Conservation (phyloP, 2,329 filamentous ascomycete species). For the Massarina eburnea region DNA sequence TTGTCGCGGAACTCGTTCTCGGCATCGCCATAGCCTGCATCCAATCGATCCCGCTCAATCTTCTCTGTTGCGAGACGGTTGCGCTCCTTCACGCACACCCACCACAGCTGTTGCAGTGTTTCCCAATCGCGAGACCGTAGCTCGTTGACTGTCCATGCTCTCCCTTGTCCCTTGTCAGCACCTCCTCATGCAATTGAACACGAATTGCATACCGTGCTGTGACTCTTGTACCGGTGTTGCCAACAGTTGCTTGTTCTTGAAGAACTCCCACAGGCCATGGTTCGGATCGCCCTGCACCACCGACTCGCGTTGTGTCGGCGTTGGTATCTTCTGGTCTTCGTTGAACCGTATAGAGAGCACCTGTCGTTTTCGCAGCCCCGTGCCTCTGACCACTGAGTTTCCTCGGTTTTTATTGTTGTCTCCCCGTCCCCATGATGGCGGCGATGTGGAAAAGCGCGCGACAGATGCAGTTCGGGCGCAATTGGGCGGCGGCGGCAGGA, state of each 20-base stretch:
- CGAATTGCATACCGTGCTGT: slow-evolving; percentile 60
- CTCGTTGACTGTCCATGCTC: slow-evolving; percentile 83
- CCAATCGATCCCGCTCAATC: slow-evolving; percentile 66
- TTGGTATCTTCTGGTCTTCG: slow-evolving; percentile 60
- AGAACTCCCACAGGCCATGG: slow-evolving; percentile 93
- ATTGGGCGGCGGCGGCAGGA: slow-evolving; percentile 28
- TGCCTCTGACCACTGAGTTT: slow-evolving; percentile 76
- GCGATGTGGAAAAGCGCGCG: slow-evolving; percentile 56
- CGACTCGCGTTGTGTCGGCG: slow-evolving; percentile 65
- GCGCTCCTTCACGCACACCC: slow-evolving; percentile 86
- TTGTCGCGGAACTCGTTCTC: slow-evolving; percentile 66
- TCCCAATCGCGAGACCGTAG: slow-evolving; percentile 89
- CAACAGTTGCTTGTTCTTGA: slow-evolving; percentile 69
- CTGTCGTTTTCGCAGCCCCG: slow-evolving; percentile 66
- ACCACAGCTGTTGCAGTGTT: slow-evolving; percentile 90
- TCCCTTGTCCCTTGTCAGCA: slow-evolving; percentile 50
- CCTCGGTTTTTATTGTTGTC: slow-evolving; percentile 82
- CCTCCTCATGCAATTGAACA: not conserved
- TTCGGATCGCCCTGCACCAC: slow-evolving; percentile 66
- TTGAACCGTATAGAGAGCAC: slow-evolving; percentile 73
- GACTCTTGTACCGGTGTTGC: slow-evolving; percentile 70
- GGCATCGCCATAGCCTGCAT: slow-evolving; percentile 71
- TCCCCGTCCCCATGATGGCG: slow-evolving; percentile 51
- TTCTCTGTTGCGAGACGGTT: slow-evolving; percentile 83
- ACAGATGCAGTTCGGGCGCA: slow-evolving; percentile 41